Evolutionary conservation across 805 yeast species (phyloP).

Genomic region (Ogataea ganodermae): DNA sequence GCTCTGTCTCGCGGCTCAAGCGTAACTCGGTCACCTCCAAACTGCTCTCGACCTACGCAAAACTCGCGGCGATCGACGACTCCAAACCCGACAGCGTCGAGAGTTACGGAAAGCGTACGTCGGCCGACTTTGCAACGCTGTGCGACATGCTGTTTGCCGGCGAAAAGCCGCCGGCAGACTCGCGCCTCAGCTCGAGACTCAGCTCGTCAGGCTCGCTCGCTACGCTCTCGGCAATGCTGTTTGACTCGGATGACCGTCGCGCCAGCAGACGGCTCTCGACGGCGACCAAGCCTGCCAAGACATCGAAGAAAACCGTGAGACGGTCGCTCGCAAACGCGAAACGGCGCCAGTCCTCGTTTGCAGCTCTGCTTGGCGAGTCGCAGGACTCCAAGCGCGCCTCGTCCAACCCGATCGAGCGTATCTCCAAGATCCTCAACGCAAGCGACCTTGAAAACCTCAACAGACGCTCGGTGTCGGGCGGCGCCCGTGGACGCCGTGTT

Average conservation of each 20-base stretch:
- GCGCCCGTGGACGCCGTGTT: slow-evolving; percentile 29
- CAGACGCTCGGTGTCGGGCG: slow-evolving; percentile 46
- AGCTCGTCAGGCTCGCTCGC: slow-evolving; percentile 50
- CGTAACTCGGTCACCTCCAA: slow-evolving; percentile 75
- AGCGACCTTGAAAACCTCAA: slow-evolving; percentile 48
- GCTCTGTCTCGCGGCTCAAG: slow-evolving; percentile 39
- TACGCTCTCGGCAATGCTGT: slow-evolving; percentile 47
- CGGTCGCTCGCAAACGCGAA: slow-evolving; percentile 24
- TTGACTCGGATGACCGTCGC: slow-evolving; percentile 23
- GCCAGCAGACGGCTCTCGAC: slow-evolving; percentile 15
- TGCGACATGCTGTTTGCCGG: slow-evolving; percentile 78
- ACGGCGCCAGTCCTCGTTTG: slow-evolving; percentile 25
- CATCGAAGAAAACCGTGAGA: slow-evolving; percentile 16
- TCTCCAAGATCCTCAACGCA: slow-evolving; percentile 43
- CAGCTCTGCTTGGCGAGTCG: slow-evolving; percentile 18
- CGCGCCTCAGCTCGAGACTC: slow-evolving; percentile 24
- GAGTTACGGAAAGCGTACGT: slow-evolving; percentile 72
- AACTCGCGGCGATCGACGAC: slow-evolving; percentile 53
- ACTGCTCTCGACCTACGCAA: slow-evolving; percentile 71
- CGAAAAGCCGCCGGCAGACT: slow-evolving; percentile 42
- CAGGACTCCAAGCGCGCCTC: slow-evolving; percentile 29
- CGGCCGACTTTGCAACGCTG: slow-evolving; percentile 74
- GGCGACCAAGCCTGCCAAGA: slow-evolving; percentile 5
- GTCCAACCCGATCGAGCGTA: slow-evolving; percentile 35
- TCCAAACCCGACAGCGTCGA: slow-evolving; percentile 70